phyloP scores from a whole-genome alignment of 345 rosid genomes.

The Eutrema japonicum region DNA sequence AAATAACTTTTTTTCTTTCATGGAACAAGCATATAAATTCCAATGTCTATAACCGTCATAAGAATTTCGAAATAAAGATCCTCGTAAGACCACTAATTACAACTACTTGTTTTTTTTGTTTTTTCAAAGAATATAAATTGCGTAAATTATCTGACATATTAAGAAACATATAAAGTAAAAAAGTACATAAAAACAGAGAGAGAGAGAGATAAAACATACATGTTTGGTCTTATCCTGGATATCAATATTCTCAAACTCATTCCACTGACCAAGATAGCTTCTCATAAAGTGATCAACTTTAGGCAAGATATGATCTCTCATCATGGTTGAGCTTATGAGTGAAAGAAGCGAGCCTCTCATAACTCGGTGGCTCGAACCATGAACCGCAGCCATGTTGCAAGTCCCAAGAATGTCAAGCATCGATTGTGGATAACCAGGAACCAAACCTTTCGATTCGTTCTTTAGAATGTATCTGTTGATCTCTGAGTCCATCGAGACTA shows the following conservation, averaged over 20 bases:
- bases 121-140: not conserved
- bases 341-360: constrained; percentile 74
- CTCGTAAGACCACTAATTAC: too few species aligned
- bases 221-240: constrained; percentile 78
- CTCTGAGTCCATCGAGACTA: constrained; percentile 80
- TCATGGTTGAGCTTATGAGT: constrained; percentile 61
- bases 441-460: constrained; percentile 83
- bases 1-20: not conserved
- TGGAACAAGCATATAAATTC: not conserved
- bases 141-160: not conserved
- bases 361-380: constrained; percentile 68
- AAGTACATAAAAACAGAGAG: not conserved
- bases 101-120: not conserved
- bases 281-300: constrained; percentile 67
- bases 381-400: constrained; percentile 79
- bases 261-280: constrained; percentile 62
- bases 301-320: constrained; percentile 62
- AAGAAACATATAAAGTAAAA: not conserved
- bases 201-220: constrained; percentile 41
- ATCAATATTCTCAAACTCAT: constrained; percentile 52
- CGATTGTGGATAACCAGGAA: constrained; percentile 93
- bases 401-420: constrained; percentile 79
- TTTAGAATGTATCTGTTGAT: constrained; percentile 74
- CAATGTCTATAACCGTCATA: not conserved
- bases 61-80: not conserved